Evolutionary conservation across 208 protist genomes (phyloP).

Genomic region (Porcisia hertigi): DNA sequence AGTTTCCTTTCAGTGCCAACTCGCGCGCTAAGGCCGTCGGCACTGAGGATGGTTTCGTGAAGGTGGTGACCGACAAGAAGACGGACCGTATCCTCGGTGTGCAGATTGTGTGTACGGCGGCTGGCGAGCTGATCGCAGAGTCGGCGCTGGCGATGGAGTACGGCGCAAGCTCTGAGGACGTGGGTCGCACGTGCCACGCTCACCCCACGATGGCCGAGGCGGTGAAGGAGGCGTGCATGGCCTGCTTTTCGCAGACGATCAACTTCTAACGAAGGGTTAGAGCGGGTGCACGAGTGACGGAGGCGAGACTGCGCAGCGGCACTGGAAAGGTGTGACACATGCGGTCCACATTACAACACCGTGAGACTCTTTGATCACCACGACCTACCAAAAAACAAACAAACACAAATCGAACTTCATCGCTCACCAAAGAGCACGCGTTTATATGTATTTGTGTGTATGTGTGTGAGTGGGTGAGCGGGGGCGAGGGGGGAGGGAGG

Average conservation of each 20-base stretch:
- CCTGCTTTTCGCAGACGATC: conserved; percentile 96
- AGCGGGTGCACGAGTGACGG: not conserved
- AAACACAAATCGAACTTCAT: not conserved
- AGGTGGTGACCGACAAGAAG: conserved; percentile 95
- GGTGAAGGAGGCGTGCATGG: conserved; percentile 98
- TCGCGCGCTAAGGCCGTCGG: conserved; percentile 95
- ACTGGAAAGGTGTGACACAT: not conserved
- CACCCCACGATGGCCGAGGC: conserved; percentile 99
- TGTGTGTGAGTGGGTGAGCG: not conserved
- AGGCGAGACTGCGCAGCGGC: not conserved
- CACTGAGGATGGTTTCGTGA: conserved; percentile 97
- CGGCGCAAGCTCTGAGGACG: conserved; percentile 96
- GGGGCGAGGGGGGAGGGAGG: not conserved
- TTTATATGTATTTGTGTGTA: not conserved
- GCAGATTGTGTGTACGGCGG: conserved; percentile 97
- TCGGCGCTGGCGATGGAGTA: conserved; percentile 98
- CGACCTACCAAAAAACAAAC: not conserved
- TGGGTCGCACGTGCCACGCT: conserved; percentile 98
- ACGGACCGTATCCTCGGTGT: conserved; percentile 98
- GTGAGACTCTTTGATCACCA: no score
- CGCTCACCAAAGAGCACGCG: not conserved
- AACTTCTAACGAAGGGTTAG: conserved; percentile 91
- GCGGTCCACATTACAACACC: not conserved
- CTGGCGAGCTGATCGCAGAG: conserved; percentile 98
- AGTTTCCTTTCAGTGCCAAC: conserved; percentile 99